Evolutionary conservation across 345 rosid genomes (phyloP).

Genomic region (Citrus trifoliata): DNA sequence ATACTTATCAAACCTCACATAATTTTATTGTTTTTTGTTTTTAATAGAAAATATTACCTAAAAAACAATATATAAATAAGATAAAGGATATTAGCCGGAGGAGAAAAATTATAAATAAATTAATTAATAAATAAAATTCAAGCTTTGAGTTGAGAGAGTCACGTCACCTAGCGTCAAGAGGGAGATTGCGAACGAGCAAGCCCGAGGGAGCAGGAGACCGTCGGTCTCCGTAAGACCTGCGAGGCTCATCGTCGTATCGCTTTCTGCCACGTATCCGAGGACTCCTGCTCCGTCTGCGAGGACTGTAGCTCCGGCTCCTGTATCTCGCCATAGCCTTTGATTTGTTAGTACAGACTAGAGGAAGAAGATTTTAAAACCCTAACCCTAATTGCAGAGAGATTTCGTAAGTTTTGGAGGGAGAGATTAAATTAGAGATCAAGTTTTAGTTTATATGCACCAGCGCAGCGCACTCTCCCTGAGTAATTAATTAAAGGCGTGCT

Average conservation of each 20-base stretch:
- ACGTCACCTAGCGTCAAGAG: constrained; percentile 87
- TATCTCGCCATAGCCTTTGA: constrained; percentile 48
- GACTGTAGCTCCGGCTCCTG: constrained; percentile 78
- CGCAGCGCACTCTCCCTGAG: background rate
- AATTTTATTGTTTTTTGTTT: background rate
- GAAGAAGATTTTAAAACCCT: constrained; percentile 24
- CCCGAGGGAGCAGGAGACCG: constrained; percentile 89
- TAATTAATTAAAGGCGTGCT: background rate
- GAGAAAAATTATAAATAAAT: background rate
- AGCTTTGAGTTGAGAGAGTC: background rate
- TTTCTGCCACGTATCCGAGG: constrained; percentile 58
- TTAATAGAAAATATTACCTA: background rate
- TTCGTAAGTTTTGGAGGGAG: constrained; percentile 38
- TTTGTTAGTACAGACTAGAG: background rate
- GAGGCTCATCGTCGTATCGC: constrained; percentile 59
- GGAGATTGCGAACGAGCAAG: constrained; percentile 87
- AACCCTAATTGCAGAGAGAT: constrained; percentile 11
- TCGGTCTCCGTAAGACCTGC: constrained; percentile 60
- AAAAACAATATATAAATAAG: background rate
- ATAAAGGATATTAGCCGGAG: background rate
- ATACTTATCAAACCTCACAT: background rate
- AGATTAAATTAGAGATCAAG: background rate
- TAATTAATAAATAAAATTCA: background rate
- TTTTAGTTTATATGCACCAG: background rate
- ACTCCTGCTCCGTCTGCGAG: constrained; percentile 63